These are phyloP conservation scores for Cercospora sesami DNA, from an alignment of 2,329 filamentous ascomycete genomes.

Conservation along the genomic window DNA sequence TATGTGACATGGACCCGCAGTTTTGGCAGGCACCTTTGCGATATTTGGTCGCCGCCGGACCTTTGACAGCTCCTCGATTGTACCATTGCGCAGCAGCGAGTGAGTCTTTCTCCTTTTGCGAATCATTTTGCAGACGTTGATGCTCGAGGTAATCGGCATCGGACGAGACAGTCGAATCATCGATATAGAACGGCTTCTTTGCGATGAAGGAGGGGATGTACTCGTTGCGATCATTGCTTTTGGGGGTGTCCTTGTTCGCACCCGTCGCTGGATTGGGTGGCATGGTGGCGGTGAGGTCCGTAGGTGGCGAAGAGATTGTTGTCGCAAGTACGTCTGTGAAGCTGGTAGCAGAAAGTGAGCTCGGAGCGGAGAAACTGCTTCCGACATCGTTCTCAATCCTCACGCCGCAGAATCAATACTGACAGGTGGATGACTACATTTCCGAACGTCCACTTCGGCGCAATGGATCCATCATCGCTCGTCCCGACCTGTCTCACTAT, in stretches of 20 bases:
- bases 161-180: conserved; percentile 65
- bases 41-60: conserved; percentile 90
- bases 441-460: conserved; percentile 16
- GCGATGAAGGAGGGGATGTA: conserved; percentile 99
- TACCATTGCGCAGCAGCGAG: conserved; percentile 80
- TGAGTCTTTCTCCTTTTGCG: conserved; percentile 57
- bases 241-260: conserved; percentile 64
- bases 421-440: conserved; percentile 8
- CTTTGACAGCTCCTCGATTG: conserved; percentile 74
- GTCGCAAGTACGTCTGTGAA: conserved; percentile 1
- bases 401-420: conserved; percentile 11
- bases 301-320: neutral
- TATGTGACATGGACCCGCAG: conserved; percentile 95
- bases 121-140: conserved; percentile 73
- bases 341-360: neutral
- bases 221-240: conserved; percentile 85
- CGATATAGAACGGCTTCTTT: conserved; percentile 94
- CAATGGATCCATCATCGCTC: conserved; percentile 14
- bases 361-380: neutral
- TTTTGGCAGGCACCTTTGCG: conserved; percentile 98
- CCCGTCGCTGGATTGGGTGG: conserved; percentile 54
- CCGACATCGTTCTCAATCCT: conserved; percentile 6
- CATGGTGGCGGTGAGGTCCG: conserved; percentile 21
- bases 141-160: conserved; percentile 90
- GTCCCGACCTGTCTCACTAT: neutral